A percentile compares a stretch with the other conserved stretches of the same genome.
These are phyloP conservation scores for Populus hybrid DNA, from an alignment of 441 rosid species.

Conservation along the genomic window DNA sequence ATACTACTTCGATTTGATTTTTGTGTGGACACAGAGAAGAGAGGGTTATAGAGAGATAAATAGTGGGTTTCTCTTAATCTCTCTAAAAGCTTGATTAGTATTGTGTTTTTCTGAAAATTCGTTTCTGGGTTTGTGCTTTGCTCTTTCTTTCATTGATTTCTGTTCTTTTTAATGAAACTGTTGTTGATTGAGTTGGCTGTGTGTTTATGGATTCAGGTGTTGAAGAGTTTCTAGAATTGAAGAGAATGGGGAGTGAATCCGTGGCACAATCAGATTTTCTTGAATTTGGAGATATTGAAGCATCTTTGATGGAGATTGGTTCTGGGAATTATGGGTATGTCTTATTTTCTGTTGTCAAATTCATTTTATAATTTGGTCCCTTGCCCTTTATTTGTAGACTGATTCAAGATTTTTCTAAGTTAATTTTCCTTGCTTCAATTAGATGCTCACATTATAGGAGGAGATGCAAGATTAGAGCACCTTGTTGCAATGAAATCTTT, in stretches of 20 bases:
- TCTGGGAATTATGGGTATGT: constrained; percentile 62
- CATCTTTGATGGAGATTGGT: constrained; percentile 34
- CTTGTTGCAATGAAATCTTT: constrained; percentile 75
- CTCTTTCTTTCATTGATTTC: neutral
- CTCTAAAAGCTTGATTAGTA: neutral
- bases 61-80: neutral
- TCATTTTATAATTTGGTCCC: neutral
- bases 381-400: neutral
- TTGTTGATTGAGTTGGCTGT: neutral
- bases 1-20: neutral
- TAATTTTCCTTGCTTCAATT: neutral
- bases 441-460: constrained; percentile 80
- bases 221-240: constrained; percentile 14
- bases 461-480: constrained; percentile 72
- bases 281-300: neutral
- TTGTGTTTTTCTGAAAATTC: neutral
- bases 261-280: neutral
- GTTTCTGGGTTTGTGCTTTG: neutral
- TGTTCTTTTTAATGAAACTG: neutral
- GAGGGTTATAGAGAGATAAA: constrained; percentile 5
- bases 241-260: constrained; percentile 33
- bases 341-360: neutral
- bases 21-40: neutral
- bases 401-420: neutral
- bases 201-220: neutral